Conservation (phyloP, 139 green algal species). For the Chlorella vulgaris region DNA sequence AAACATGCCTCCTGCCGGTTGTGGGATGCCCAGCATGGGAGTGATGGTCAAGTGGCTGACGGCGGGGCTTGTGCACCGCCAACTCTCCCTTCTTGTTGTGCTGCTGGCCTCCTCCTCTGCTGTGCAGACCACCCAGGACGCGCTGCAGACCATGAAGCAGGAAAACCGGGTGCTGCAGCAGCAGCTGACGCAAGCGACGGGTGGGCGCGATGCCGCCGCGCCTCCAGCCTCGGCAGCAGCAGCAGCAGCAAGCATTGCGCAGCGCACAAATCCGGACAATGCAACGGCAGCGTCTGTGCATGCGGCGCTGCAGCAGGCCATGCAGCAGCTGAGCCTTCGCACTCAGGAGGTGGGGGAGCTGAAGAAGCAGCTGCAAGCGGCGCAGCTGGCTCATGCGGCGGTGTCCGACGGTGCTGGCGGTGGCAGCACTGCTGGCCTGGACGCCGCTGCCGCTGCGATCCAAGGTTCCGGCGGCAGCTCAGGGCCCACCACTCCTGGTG, state of each 20-base stretch:
- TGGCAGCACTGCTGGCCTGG: too few species aligned
- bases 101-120: not conserved
- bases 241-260: not conserved
- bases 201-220: not conserved
- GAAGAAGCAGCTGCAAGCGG: not conserved
- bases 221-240: not conserved
- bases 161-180: constrained; percentile 17
- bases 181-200: not conserved
- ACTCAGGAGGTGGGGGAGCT: constrained; percentile 13
- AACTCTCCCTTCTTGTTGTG: not conserved
- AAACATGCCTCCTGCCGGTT: too few species aligned
- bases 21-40: too few species aligned
- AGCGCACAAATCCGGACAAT: not conserved
- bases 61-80: too few species aligned
- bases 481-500: not conserved
- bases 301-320: constrained; percentile 11
- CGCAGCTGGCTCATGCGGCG: not conserved
- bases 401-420: too few species aligned
- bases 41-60: too few species aligned
- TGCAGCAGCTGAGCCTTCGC: constrained; percentile 32
- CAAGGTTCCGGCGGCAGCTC: not conserved
- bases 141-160: not conserved
- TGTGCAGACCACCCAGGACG: constrained; percentile 10
- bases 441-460: too few species aligned
- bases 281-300: not conserved